phyloP scores from a whole-genome alignment of 805 yeast genomes.

The Spathaspora hagerdaliae region DNA sequence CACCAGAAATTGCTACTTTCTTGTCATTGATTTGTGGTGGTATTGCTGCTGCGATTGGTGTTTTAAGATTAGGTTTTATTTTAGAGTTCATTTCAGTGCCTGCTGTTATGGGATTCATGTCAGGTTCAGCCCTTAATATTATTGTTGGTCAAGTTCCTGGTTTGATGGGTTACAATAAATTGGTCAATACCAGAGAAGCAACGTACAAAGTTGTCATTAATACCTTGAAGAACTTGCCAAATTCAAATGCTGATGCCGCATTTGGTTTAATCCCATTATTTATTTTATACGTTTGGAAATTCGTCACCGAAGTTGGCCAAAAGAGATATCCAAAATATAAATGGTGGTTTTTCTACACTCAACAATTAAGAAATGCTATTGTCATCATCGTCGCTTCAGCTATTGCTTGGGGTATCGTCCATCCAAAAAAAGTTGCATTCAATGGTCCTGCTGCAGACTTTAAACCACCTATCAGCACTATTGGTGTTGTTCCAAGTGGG shows the following conservation, averaged over 20 bases:
- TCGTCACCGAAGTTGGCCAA: constrained; percentile 53
- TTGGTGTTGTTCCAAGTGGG: constrained; percentile 83
- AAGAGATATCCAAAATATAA: constrained; percentile 59
- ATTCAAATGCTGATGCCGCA: constrained; percentile 76
- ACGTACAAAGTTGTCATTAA: constrained; percentile 68
- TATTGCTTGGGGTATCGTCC: constrained; percentile 74
- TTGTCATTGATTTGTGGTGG: constrained; percentile 81
- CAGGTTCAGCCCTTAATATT: constrained; percentile 87
- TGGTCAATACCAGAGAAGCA: constrained; percentile 68
- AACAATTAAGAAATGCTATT: constrained; percentile 77
- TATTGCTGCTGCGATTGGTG: constrained; percentile 77
- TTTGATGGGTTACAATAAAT: constrained; percentile 67
- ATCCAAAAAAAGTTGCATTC: constrained; percentile 34
- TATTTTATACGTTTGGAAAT: constrained; percentile 72
- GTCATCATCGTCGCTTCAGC: constrained; percentile 79
- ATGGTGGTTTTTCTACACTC: constrained; percentile 61
- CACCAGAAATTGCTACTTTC: constrained; percentile 75
- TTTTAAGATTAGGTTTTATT: constrained; percentile 80
- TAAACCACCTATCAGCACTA: constrained; percentile 50
- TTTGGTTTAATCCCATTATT: constrained; percentile 78
- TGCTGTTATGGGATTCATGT: constrained; percentile 91
- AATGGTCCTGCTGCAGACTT: constrained; percentile 28
- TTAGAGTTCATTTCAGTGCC: constrained; percentile 87
- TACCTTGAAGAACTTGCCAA: constrained; percentile 66
- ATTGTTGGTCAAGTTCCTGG: constrained; percentile 83